Base-by-base conservation (phyloP, 768 basidiomycete species). In the Tylopilus balloui region DNA sequence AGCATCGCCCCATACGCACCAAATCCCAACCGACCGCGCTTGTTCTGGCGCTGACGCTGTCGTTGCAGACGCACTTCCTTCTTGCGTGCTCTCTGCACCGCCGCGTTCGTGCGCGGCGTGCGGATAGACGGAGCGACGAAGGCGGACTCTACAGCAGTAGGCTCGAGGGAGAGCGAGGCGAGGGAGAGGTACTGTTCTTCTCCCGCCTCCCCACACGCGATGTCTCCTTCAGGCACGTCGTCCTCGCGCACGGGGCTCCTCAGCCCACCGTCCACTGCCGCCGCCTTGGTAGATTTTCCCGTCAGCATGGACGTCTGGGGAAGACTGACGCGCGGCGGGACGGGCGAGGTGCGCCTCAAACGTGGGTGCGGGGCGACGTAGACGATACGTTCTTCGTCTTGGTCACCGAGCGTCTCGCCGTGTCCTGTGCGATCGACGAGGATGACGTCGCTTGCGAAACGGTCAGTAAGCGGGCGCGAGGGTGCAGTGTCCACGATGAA, bases 301-400 rank as follows among this genome's bases (percentile, higher is more conserved):
- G 63, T 67, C 35, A 67, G 41, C 43, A 67, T 50, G 4, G 65
- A 67, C 27, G 54, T 34, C 34, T 45, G 27, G 13, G 65, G 56
- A 14, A 64, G 36, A 21, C 47, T 41, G 44, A 57, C 52, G 9
- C 48, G 50, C 1, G 58, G 57, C 10, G 58, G 42, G 6, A 39
- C 2, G 37, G 61, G 61, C 4, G 63, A 53, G 23, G 27, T 38
- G 20, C 50, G 45, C 3, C 46, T 44, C 3, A 57, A 57, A 1
- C 84, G 78, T 5, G 86, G 87, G 58, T 86, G 78, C 0, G 88
- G 87, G 0, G 86, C 86, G 21, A 81, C 82, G 58, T 89, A 89
- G 10, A 90, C 86, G 47, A 90, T 88, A 4, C 78, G 61, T 48
- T 90, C 88, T 17, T 63, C 53, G 3, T 62, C 53, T 24, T 46